Conservation (phyloP, 169 alveolate species). For the Cryptosporidium ubiquitum region DNA sequence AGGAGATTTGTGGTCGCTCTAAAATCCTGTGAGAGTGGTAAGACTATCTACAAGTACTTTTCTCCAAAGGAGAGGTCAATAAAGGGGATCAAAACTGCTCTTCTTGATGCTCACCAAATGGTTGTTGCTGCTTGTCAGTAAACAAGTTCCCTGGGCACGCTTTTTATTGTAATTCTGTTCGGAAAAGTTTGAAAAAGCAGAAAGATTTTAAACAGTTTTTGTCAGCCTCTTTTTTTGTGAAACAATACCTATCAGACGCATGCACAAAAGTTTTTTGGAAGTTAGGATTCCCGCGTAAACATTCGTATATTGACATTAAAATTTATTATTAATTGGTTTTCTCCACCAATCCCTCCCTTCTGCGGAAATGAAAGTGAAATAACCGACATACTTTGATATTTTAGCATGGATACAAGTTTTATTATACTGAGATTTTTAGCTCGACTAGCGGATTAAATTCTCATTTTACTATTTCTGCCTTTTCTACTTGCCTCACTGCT, state of each 20-base stretch:
- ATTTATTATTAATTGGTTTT: neutral
- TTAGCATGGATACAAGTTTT: neutral
- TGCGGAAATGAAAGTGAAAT: neutral
- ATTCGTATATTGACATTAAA: neutral
- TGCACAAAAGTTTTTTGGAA: neutral
- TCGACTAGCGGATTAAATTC: neutral
- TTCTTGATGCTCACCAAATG: constrained; percentile 71
- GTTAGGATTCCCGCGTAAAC: constrained; percentile 15
- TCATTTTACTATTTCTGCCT: neutral
- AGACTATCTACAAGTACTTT: constrained; percentile 65
- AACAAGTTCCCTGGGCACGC: neutral
- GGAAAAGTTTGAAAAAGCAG: neutral
- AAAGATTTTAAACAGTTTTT: neutral
- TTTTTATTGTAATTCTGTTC: neutral
- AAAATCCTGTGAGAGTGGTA: constrained; percentile 71
- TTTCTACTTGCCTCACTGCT: neutral
- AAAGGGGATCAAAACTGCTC: constrained; percentile 69
- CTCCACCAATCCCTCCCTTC: neutral
- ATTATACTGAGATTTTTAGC: neutral
- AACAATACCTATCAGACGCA: neutral
- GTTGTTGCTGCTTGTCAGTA: constrained; percentile 73
- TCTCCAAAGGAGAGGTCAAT: constrained; percentile 74
- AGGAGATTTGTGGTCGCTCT: constrained; percentile 72
- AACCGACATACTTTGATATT: neutral
- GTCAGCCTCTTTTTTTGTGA: neutral